Evolutionary conservation across 2,329 filamentous ascomycete genomes (phyloP).

Genomic region (Drechslera avenae): DNA sequence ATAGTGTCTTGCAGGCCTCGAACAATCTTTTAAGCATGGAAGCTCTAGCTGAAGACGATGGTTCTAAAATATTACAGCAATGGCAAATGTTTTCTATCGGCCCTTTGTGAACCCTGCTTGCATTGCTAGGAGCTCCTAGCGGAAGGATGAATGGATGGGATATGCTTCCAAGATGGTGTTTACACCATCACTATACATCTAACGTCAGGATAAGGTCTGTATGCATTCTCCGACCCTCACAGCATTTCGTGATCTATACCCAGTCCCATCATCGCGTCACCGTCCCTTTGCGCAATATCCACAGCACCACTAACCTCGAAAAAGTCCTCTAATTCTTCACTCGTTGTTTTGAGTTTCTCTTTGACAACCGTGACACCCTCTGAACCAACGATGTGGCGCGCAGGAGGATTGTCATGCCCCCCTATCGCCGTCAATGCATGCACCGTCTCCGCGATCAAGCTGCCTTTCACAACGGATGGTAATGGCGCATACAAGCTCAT

Average conservation of each 20-base stretch:
- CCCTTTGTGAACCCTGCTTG: no score
- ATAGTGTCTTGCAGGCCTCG: no score
- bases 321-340: constrained; percentile 95
- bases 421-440: constrained; percentile 90
- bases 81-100: no score
- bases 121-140: no score
- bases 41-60: no score
- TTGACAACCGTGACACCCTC: constrained; percentile 88
- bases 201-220: neutral
- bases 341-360: constrained; percentile 95
- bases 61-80: no score
- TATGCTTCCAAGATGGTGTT: no score
- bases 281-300: constrained; percentile 62
- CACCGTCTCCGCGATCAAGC: constrained; percentile 84
- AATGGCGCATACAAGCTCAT: constrained; percentile 77
- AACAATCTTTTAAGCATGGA: no score
- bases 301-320: constrained; percentile 86
- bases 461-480: constrained; percentile 67
- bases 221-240: neutral
- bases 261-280: constrained; percentile 18
- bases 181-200: no score
- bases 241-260: constrained; percentile 17
- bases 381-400: constrained; percentile 88
- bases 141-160: no score
- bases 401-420: constrained; percentile 93